Percentiles rank a stretch among this genome's conserved stretches.
Evolutionary conservation across 345 rosid genomes (phyloP).

Genomic region (Hibiscus syriacus): DNA sequence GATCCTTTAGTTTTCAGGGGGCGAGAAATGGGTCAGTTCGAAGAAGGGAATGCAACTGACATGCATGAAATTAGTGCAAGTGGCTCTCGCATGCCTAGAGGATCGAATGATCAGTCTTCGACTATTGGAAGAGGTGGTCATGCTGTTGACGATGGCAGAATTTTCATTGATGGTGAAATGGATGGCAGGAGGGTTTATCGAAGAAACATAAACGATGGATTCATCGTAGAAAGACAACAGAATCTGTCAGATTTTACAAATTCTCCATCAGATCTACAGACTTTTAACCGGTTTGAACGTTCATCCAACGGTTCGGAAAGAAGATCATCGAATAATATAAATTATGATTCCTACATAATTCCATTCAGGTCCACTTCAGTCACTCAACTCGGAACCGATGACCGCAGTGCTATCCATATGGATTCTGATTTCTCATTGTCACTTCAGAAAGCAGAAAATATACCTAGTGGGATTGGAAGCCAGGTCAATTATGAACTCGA

Average conservation of each 20-base stretch:
- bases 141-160: slow-evolving; percentile 30
- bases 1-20: slow-evolving; percentile 54
- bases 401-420: slow-evolving; percentile 47
- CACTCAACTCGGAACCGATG: slow-evolving; percentile 38
- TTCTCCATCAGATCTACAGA: slow-evolving; percentile 39
- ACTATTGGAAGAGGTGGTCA: slow-evolving; percentile 30
- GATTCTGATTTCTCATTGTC: slow-evolving; percentile 54
- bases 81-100: slow-evolving; percentile 31
- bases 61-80: slow-evolving; percentile 44
- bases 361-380: slow-evolving; percentile 34
- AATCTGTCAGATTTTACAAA: slow-evolving; percentile 26
- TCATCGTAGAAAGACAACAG: slow-evolving; percentile 36
- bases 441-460: slow-evolving; percentile 32
- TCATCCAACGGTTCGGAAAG: slow-evolving; percentile 30
- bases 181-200: slow-evolving; percentile 40
- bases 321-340: slow-evolving; percentile 42
- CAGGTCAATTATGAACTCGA: slow-evolving; percentile 69
- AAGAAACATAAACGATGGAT: slow-evolving; percentile 44
- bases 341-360: slow-evolving; percentile 77
- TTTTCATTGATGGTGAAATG: slow-evolving; percentile 30
- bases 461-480: slow-evolving; percentile 26
- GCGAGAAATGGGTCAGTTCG: slow-evolving; percentile 34
- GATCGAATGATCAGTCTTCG: slow-evolving; percentile 49
- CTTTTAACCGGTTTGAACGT: slow-evolving; percentile 43
- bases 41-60: slow-evolving; percentile 34